Conservation (phyloP, 1,139 yeast genomes). For the Candida sanyaensis region DNA sequence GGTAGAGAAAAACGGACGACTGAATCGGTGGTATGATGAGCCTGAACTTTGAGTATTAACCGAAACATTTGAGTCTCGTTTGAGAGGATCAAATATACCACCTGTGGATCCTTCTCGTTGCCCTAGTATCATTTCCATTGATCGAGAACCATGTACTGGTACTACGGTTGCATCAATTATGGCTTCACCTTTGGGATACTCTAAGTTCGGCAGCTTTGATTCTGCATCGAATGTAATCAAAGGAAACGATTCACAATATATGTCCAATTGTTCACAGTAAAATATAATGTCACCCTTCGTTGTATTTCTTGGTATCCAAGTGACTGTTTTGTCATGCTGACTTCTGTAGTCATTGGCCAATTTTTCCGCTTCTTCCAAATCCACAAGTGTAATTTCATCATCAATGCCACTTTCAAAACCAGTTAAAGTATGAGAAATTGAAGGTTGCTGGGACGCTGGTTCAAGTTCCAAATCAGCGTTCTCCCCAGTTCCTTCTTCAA, state of each 20-base stretch:
- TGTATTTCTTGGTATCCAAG: conserved; percentile 61
- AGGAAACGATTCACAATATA: conserved; percentile 60
- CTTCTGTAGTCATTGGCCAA: conserved; percentile 32
- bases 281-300: conserved; percentile 57
- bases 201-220: conserved; percentile 22
- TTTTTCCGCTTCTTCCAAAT: conserved; percentile 40
- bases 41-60: conserved; percentile 27
- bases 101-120: conserved; percentile 11
- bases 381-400: conserved; percentile 19
- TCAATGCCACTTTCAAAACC: conserved; percentile 10
- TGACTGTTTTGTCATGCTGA: conserved; percentile 28
- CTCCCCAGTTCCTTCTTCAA: background rate
- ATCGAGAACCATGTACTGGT: conserved; percentile 12
- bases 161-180: conserved; percentile 26
- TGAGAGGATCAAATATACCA: conserved; percentile 28
- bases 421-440: conserved; percentile 13
- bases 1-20: conserved; percentile 43
- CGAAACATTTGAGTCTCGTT: conserved; percentile 44
- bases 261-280: conserved; percentile 58
- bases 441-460: conserved; percentile 11
- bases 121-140: conserved; percentile 11
- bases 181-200: conserved; percentile 29
- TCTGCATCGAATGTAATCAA: conserved; percentile 27
- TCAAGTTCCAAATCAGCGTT: background rate
- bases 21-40: conserved; percentile 42